Percentiles rank a stretch among this genome's conserved stretches.
phyloP scores from a whole-genome alignment of 2,329 filamentous ascomycete genomes.

The Verticillium longisporum region DNA sequence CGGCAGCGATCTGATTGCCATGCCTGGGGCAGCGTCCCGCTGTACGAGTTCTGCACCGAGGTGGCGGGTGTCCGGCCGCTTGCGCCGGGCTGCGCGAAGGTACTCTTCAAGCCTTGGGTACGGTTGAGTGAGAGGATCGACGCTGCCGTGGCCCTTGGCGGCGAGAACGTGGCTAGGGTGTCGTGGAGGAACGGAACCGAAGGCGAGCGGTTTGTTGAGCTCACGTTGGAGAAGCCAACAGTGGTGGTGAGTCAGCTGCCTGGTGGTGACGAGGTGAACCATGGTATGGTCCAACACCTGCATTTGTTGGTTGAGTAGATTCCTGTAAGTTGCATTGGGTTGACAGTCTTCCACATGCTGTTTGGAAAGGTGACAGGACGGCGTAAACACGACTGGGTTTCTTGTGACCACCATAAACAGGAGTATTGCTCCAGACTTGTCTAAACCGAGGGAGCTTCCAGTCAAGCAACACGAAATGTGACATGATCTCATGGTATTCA shows the following conservation, averaged over 20 bases:
- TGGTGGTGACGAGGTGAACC: constrained; percentile 7
- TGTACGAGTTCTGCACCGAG: constrained; percentile 13
- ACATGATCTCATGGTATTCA: no score
- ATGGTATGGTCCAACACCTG: constrained; percentile 8
- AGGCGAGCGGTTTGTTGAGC: constrained; percentile 7
- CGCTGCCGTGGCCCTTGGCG: constrained; percentile 17
- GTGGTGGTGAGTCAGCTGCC: constrained; percentile 11
- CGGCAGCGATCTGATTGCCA: constrained; percentile 13
- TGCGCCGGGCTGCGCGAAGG: constrained; percentile 10
- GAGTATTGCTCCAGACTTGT: no score
- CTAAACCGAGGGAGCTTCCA: no score
- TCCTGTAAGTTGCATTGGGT: no score
- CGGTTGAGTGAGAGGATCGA: constrained; percentile 13
- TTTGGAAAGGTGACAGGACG: no score
- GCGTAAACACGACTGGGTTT: no score
- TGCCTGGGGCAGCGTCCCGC: constrained; percentile 13
- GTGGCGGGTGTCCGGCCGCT: constrained; percentile 1
- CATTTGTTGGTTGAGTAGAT: background rate
- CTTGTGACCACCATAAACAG: no score
- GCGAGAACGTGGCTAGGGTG: constrained; percentile 15
- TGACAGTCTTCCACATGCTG: no score
- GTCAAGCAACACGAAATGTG: no score
- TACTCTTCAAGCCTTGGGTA: constrained; percentile 21
- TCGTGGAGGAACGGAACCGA: constrained; percentile 9
- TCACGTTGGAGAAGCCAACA: constrained; percentile 8